phyloP scores from a whole-genome alignment of 306 rosid genomes.

The Geum urbanum region DNA sequence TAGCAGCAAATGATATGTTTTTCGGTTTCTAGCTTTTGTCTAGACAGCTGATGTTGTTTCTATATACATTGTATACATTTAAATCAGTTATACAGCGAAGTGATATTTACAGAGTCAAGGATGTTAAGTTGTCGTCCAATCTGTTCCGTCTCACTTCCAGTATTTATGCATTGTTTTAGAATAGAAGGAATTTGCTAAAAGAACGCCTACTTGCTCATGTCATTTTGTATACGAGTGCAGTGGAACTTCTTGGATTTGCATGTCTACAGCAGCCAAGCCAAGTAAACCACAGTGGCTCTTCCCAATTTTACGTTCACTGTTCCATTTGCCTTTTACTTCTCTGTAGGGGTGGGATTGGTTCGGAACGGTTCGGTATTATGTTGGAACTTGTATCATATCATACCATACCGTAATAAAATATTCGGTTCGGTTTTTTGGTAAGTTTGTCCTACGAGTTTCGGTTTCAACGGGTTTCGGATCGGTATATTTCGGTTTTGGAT shows the following conservation, averaged over 20 bases:
- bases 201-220: neutral
- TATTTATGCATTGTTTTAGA: neutral
- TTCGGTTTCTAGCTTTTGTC: neutral
- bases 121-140: neutral
- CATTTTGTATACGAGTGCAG: neutral
- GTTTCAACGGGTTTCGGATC: too few relatives aligned
- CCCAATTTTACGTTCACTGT: neutral
- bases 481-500: too few relatives aligned
- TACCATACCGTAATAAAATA: too few relatives aligned
- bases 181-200: neutral
- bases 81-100: constrained; percentile 4
- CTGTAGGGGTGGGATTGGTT: too few relatives aligned
- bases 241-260: neutral
- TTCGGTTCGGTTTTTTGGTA: too few relatives aligned
- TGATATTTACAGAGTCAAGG: neutral
- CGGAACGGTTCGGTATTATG: too few relatives aligned
- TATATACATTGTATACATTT: neutral
- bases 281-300: neutral
- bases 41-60: neutral
- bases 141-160: neutral
- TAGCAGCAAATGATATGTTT: neutral
- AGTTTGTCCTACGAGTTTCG: too few relatives aligned
- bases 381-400: too few relatives aligned
- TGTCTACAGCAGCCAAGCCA: neutral
- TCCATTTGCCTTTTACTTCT: neutral